Evolutionary conservation across 306 rosid genomes (phyloP), one percentile per base, ranked within the genome.

Genomic region (Fragaria iinumae): DNA sequence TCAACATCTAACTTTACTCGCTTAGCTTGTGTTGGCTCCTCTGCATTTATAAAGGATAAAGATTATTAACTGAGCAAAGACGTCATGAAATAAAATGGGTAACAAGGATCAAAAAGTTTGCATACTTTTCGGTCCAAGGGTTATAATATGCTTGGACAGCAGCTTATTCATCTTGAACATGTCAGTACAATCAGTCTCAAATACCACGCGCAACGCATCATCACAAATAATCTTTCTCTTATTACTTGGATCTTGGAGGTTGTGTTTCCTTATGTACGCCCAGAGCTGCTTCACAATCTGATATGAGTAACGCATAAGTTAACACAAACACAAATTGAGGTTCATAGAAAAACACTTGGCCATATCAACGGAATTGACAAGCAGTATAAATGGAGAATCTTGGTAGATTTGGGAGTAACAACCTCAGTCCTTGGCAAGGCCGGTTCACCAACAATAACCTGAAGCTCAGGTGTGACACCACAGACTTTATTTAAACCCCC

Each of bases 151-250:
- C 76, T 92, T 92, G 12, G 97, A 84, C 38, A 92, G 89, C 82
- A 92, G 87, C 80, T 92, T 90, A 79, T 92, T 92, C 97, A 92
- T 92, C 85, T 90, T 92, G 87, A 92, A 92, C 97, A 92, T 92
- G 83, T 92, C 97, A 78, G 96, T 90, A 80, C 96, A 88, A 80
- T 92, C 97, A 0, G 96, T 90, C 91, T 92, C 96, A 73, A 92
- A 92, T 23, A 90, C 91, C 88, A 88, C 67, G 0, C 93, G 97
- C 83, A 92, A 80, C 17, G 91, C 96, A 56, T 90, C 96, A 18
- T 92, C 90, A 62, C 97, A 92, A 65, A 92, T 92, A 57, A 92
- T 92, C 84, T 90, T 92, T 84, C 97, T 88, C 80, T 92, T 92
- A 84, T 92, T 92, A 82, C 90, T 86, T 13, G 97, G 96, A 86